Evolutionary conservation across 805 yeast genomes (phyloP).

Genomic region (Metschnikowia amazonensis): DNA sequence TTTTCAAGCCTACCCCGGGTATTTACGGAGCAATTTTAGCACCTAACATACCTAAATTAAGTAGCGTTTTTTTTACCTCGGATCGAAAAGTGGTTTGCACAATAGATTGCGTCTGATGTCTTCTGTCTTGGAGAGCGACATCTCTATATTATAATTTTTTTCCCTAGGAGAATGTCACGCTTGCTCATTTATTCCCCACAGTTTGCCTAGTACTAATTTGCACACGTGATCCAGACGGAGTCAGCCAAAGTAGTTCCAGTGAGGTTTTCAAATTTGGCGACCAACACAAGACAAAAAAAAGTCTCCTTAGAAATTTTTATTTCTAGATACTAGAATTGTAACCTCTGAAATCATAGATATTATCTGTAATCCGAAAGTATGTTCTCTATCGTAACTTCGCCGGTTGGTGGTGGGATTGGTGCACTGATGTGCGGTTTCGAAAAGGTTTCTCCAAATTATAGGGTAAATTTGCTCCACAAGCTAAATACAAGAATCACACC

Average conservation of each 20-base stretch:
- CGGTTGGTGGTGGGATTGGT: constrained; percentile 4
- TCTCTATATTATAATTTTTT: not conserved
- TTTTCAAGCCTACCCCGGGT: not conserved
- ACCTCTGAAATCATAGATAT: not conserved
- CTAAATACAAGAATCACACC: constrained; percentile 8
- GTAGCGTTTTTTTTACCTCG: not conserved
- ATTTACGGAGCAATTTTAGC: constrained; percentile 1
- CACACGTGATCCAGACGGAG: constrained; percentile 13
- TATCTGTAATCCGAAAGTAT: too few species aligned
- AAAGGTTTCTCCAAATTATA: constrained; percentile 14
- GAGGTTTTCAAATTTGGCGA: too few species aligned
- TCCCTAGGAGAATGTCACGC: not conserved
- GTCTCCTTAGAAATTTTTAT: not conserved
- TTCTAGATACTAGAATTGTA: not conserved
- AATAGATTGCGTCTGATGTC: not conserved
- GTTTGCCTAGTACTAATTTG: constrained; percentile 4
- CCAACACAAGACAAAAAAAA: too few species aligned
- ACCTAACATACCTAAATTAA: not conserved
- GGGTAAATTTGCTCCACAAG: constrained; percentile 10
- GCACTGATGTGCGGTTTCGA: constrained; percentile 17
- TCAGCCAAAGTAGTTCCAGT: constrained; percentile 2
- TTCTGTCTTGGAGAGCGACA: not conserved
- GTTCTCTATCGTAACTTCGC: not conserved
- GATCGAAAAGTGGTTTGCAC: not conserved
- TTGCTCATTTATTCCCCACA: constrained; percentile 13